phyloP scores from a whole-genome alignment of 768 basidiomycete genomes.

The Hirschioporus abietinus region DNA sequence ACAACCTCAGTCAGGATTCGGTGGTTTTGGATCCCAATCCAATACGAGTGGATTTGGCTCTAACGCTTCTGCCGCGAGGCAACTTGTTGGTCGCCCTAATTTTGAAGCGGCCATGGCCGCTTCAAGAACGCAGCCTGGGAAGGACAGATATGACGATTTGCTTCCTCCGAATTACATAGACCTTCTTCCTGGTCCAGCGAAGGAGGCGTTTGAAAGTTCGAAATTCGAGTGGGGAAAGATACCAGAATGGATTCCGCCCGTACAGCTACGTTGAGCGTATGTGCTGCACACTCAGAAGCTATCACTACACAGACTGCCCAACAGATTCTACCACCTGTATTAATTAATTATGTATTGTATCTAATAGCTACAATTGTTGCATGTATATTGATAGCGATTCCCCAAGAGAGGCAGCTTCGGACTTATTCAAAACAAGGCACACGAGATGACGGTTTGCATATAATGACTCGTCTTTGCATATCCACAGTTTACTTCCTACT shows the following conservation, averaged over 20 bases:
- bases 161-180: slow-evolving; percentile 57
- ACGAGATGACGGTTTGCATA: not conserved
- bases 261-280: slow-evolving; percentile 50
- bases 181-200: slow-evolving; percentile 43
- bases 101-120: slow-evolving; percentile 30
- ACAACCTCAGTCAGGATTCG: slow-evolving; percentile 4
- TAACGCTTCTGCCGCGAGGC: slow-evolving; percentile 15
- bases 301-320: slow-evolving; percentile 1
- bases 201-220: slow-evolving; percentile 47
- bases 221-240: slow-evolving; percentile 65
- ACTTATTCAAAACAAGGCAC: not conserved
- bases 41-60: slow-evolving; percentile 24
- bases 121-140: slow-evolving; percentile 33
- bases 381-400: no score
- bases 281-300: slow-evolving; percentile 28
- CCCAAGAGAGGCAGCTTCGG: no score
- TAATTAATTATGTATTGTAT: no score
- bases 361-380: no score
- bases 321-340: no score
- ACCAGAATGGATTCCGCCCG: slow-evolving; percentile 71
- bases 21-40: slow-evolving; percentile 32
- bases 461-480: not conserved
- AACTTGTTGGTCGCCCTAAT: slow-evolving; percentile 23
- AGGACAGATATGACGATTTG: slow-evolving; percentile 49
- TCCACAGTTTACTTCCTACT: not conserved